Evolutionary conservation across 352 stramenopile species (phyloP).

Genomic region (Globisporangium recalcitrans): DNA sequence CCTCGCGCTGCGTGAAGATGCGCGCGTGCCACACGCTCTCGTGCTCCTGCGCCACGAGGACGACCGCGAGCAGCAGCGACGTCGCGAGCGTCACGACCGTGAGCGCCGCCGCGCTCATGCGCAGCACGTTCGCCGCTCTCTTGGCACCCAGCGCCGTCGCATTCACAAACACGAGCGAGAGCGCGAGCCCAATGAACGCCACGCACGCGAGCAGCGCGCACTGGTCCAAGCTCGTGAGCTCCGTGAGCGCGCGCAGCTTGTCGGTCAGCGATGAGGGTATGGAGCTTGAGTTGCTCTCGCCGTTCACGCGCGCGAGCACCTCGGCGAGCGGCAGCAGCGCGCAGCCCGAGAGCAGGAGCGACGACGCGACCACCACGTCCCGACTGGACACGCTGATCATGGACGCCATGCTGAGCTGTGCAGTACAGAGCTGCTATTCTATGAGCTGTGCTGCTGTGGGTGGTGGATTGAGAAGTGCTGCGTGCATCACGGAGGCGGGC

Average conservation of each 20-base stretch:
- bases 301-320: conserved; percentile 14
- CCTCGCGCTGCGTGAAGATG: conserved; percentile 22
- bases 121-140: conserved; percentile 13
- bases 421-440: background rate
- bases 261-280: background rate
- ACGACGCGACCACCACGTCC: conserved; percentile 8
- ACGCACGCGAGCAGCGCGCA: conserved; percentile 20
- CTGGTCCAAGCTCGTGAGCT: conserved; percentile 26
- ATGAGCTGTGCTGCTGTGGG: background rate
- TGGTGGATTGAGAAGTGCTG: background rate
- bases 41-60: conserved; percentile 15
- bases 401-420: background rate
- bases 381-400: conserved; percentile 5
- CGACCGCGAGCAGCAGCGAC: conserved; percentile 17
- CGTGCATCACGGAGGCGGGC: background rate
- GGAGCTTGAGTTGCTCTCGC: conserved; percentile 4
- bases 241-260: conserved; percentile 11
- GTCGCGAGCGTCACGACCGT: conserved; percentile 15
- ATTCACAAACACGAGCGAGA: conserved; percentile 26
- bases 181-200: conserved; percentile 15
- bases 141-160: background rate
- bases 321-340: conserved; percentile 31
- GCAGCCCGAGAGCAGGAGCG: conserved; percentile 18
- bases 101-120: conserved; percentile 12
- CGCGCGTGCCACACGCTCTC: conserved; percentile 29